Conservation (phyloP, 1,284 basidiomycete genomes). For the Apiotrichum gamsii region DNA sequence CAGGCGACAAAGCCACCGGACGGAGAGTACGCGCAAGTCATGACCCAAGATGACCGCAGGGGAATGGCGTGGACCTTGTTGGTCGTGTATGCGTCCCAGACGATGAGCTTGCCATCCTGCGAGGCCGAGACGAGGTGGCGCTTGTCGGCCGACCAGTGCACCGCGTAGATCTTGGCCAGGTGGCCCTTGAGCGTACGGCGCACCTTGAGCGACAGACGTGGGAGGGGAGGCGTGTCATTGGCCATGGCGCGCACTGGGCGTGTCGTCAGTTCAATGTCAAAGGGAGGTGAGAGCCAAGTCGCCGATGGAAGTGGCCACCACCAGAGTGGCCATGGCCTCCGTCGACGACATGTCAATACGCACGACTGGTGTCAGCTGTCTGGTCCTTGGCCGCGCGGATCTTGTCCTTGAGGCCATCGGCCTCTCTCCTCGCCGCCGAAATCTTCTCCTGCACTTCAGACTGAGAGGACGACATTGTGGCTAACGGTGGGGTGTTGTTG, state of each 20-base stretch:
- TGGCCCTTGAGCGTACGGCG: conserved; percentile 92
- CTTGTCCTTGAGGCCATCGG: conserved; percentile 95
- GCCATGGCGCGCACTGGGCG: conserved; percentile 84
- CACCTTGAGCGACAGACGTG: conserved; percentile 91
- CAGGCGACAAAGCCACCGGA: conserved; percentile 96
- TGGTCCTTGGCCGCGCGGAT: conserved; percentile 90
- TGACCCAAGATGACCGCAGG: conserved; percentile 95
- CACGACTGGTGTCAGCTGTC: conserved; percentile 90
- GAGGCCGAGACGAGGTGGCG: conserved; percentile 97
- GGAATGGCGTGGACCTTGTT: conserved; percentile 99
- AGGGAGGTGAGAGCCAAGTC: neutral
- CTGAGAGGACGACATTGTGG: conserved; percentile 46
- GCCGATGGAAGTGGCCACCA: neutral
- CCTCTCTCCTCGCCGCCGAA: conserved; percentile 90
- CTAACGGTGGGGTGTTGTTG: neutral
- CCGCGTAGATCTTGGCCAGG: conserved; percentile 98
- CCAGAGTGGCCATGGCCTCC: too few relatives aligned
- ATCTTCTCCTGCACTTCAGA: conserved; percentile 88
- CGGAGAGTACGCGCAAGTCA: conserved; percentile 98
- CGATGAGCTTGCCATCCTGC: conserved; percentile 97
- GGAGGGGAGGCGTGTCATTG: conserved; percentile 87
- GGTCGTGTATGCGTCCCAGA: conserved; percentile 99
- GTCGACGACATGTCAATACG: too few relatives aligned
- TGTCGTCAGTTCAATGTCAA: conserved; percentile 7
- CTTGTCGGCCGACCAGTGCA: conserved; percentile 97